Evolutionary conservation across 306 rosid genomes (phyloP).

Genomic region (Glycine soja): DNA sequence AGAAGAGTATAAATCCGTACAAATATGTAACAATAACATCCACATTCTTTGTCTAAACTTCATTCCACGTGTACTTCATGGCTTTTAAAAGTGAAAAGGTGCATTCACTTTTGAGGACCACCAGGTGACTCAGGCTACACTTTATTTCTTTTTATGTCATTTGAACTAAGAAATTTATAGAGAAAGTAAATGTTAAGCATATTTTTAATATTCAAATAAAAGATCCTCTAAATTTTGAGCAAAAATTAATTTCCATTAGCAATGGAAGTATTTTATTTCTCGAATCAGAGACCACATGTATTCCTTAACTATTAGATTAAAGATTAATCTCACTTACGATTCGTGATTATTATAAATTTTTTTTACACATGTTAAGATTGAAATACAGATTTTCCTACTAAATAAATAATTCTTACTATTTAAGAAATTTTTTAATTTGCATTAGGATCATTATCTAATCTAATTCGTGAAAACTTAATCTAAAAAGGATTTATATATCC

Average conservation of each 20-base stretch:
- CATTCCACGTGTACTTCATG: slow-evolving; percentile 10
- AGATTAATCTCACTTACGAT: too few species aligned
- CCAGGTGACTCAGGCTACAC: background rate
- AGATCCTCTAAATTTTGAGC: background rate
- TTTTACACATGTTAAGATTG: too few species aligned
- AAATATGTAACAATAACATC: slow-evolving; percentile 8
- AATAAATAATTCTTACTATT: too few species aligned
- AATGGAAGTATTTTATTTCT: background rate
- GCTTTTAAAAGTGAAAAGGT: slow-evolving; percentile 23
- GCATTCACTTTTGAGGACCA: slow-evolving; percentile 43
- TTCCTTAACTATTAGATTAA: too few species aligned
- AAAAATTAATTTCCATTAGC: background rate
- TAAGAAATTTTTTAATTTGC: too few species aligned
- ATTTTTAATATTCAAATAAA: too few species aligned
- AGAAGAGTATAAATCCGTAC: slow-evolving; percentile 14
- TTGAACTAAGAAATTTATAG: background rate
- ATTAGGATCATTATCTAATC: too few species aligned
- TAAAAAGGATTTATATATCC: too few species aligned
- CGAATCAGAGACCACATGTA: too few species aligned
- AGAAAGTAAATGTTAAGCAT: background rate
- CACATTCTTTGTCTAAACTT: slow-evolving; percentile 22
- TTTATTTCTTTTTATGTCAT: background rate
- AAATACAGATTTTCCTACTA: too few species aligned
- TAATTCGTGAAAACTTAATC: too few species aligned
- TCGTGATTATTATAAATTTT: too few species aligned